These are phyloP conservation scores for Coniferiporia sulphurascens DNA, from an alignment of 1,284 basidiomycete genomes.

Conservation along the genomic window DNA sequence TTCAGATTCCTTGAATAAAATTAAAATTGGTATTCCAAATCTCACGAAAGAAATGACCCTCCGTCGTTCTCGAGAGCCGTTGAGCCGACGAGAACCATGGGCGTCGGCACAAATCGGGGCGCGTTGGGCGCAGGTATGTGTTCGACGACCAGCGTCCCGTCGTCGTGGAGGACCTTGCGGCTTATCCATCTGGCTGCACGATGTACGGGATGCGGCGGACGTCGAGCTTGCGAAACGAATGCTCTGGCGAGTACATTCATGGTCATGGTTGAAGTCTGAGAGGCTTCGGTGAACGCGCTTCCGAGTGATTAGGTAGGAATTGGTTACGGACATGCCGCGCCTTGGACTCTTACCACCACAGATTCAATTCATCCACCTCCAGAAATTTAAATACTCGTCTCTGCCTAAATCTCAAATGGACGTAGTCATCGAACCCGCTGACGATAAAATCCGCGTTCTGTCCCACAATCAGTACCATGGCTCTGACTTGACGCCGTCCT, in stretches of 20 bases:
- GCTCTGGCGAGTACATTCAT: background rate
- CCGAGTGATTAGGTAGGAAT: too few species aligned
- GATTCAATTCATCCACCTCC: background rate
- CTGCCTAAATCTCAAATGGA: conserved; percentile 18
- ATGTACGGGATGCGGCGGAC: background rate
- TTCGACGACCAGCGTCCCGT: conserved; percentile 7
- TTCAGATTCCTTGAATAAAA: background rate
- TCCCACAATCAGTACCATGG: conserved; percentile 75
- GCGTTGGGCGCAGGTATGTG: conserved; percentile 34
- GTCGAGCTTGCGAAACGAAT: background rate
- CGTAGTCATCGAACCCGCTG: conserved; percentile 17
- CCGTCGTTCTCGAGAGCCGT: conserved; percentile 6
- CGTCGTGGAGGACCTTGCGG: background rate
- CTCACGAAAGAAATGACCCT: conserved; percentile 6
- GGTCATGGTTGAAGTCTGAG: conserved; percentile 1
- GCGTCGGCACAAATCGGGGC: conserved; percentile 46
- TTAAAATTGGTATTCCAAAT: background rate
- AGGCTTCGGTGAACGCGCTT: background rate
- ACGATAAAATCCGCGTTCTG: conserved; percentile 50
- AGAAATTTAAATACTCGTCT: background rate
- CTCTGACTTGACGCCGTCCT: conserved; percentile 52
- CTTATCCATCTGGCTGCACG: conserved; percentile 1
- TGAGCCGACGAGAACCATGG: conserved; percentile 41
- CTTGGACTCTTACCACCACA: conserved; percentile 9
- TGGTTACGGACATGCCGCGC: conserved; percentile 11